A percentile compares a stretch with the other conserved stretches of the same genome.
These are phyloP conservation scores for Daldinia grandis DNA, from an alignment of 495 filamentous ascomycete genomes.

Conservation along the genomic window DNA sequence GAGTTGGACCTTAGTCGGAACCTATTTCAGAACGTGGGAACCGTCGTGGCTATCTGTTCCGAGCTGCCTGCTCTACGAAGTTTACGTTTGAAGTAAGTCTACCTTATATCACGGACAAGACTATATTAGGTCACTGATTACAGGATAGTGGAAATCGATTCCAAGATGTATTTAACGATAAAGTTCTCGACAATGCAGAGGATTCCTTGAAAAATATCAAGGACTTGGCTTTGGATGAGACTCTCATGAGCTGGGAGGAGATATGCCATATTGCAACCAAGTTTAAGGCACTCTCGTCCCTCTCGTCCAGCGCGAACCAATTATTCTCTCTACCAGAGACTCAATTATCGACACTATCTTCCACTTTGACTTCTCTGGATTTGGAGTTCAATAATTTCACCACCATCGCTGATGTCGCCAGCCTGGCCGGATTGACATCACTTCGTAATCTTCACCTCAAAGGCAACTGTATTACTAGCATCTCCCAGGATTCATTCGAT, in stretches of 20 bases:
- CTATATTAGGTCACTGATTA: slow-evolving; percentile 12
- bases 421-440: slow-evolving; percentile 64
- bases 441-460: slow-evolving; percentile 71
- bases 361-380: slow-evolving; percentile 64
- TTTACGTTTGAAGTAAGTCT: slow-evolving; percentile 74
- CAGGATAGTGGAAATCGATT: slow-evolving; percentile 79
- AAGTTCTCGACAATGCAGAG: slow-evolving; percentile 44
- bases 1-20: slow-evolving; percentile 91
- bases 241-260: slow-evolving; percentile 75
- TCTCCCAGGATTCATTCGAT: slow-evolving; percentile 35
- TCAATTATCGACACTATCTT: slow-evolving; percentile 57
- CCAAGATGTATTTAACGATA: slow-evolving; percentile 50
- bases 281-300: slow-evolving; percentile 68
- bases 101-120: not conserved
- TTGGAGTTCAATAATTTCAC: slow-evolving; percentile 81
- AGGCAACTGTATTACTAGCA: slow-evolving; percentile 59
- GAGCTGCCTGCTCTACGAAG: slow-evolving; percentile 68
- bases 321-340: slow-evolving; percentile 52
- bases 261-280: slow-evolving; percentile 58
- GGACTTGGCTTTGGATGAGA: slow-evolving; percentile 78
- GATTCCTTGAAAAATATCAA: slow-evolving; percentile 64
- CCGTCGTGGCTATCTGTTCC: slow-evolving; percentile 73
- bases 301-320: slow-evolving; percentile 62
- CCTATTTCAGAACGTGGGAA: slow-evolving; percentile 71
- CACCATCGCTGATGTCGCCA: slow-evolving; percentile 63